Evolutionary conservation across 768 basidiomycete species (phyloP).

Genomic region (Boletus tylopilopsis): DNA sequence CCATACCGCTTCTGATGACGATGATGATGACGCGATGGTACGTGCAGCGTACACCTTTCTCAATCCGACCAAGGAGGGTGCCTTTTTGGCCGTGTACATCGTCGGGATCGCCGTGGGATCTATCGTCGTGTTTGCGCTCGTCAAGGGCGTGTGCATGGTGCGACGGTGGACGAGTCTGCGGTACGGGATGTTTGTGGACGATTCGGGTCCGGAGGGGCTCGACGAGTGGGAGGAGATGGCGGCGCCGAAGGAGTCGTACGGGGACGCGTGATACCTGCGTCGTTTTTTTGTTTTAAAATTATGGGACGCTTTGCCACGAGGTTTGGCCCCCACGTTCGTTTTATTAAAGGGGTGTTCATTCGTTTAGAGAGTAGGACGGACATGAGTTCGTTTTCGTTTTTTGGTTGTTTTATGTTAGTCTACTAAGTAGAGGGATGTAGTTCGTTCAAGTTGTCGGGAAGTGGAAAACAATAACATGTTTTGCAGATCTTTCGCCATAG

Average conservation of each 20-base stretch:
- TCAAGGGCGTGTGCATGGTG: conserved; percentile 38
- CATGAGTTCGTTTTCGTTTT: too few species aligned
- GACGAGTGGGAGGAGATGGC: conserved; percentile 48
- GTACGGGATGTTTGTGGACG: conserved; percentile 6
- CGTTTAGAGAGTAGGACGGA: too few species aligned
- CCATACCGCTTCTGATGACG: not conserved
- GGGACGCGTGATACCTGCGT: not conserved
- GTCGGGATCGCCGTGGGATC: conserved; percentile 54
- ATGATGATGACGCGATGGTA: conserved; percentile 1
- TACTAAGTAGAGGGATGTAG: too few species aligned
- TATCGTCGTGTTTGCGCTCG: conserved; percentile 47
- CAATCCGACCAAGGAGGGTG: conserved; percentile 43
- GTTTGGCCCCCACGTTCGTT: too few species aligned
- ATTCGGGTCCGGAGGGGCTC: conserved; percentile 19
- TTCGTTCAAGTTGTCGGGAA: too few species aligned
- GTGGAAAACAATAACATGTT: too few species aligned
- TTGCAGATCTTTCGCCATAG: too few species aligned
- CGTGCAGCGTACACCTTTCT: conserved; percentile 63
- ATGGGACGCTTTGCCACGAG: too few species aligned
- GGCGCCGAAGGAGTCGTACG: conserved; percentile 13
- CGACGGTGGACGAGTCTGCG: conserved; percentile 34
- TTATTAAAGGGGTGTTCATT: too few species aligned
- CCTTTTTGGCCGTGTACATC: conserved; percentile 56
- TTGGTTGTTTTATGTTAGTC: too few species aligned
- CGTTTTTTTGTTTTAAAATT: too few species aligned